Conservation (phyloP, 108 stramenopile genomes). For the Nannochloropsis granulata region DNA sequence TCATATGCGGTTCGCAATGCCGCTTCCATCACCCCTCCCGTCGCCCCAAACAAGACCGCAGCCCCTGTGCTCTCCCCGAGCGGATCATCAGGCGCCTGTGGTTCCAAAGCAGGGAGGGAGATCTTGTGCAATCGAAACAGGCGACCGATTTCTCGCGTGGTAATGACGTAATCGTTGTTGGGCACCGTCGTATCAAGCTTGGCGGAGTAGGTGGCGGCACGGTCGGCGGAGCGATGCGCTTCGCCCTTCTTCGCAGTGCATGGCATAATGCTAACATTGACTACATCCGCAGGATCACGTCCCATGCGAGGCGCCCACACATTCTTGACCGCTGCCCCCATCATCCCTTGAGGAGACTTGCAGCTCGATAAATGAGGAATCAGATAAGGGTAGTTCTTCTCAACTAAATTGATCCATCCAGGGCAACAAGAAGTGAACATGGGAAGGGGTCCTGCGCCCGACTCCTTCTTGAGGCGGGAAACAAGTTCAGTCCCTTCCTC, state of each 20-base stretch:
- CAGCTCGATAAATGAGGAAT: conserved; percentile 40
- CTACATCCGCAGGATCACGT: conserved; percentile 13
- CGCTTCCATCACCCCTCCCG: conserved; percentile 48
- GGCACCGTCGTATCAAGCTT: neutral
- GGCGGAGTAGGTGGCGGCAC: conserved; percentile 4
- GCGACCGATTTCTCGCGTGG: conserved; percentile 38
- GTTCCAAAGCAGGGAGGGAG: conserved; percentile 19
- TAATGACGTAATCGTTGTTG: conserved; percentile 40
- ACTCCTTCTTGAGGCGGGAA: conserved; percentile 22
- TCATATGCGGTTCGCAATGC: conserved; percentile 39
- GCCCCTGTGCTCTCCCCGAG: conserved; percentile 44
- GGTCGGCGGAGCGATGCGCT: conserved; percentile 28
- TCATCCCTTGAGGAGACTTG: conserved; percentile 36
- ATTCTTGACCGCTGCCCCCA: conserved; percentile 14
- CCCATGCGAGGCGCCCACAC: neutral
- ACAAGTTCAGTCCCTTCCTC: conserved; percentile 46
- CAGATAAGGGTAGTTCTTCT: conserved; percentile 36
- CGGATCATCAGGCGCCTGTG: conserved; percentile 31
- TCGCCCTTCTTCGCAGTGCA: conserved; percentile 46
- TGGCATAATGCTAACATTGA: conserved; percentile 40
- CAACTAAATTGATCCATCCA: conserved; percentile 45
- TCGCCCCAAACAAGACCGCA: conserved; percentile 41
- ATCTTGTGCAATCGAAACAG: conserved; percentile 26
- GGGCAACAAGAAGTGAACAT: conserved; percentile 41
- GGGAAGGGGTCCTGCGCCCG: conserved; percentile 29